Percentiles rank a stretch among this genome's conserved stretches.
phyloP scores from a whole-genome alignment of 108 stramenopile species.

The Thalassiosira profunda region DNA sequence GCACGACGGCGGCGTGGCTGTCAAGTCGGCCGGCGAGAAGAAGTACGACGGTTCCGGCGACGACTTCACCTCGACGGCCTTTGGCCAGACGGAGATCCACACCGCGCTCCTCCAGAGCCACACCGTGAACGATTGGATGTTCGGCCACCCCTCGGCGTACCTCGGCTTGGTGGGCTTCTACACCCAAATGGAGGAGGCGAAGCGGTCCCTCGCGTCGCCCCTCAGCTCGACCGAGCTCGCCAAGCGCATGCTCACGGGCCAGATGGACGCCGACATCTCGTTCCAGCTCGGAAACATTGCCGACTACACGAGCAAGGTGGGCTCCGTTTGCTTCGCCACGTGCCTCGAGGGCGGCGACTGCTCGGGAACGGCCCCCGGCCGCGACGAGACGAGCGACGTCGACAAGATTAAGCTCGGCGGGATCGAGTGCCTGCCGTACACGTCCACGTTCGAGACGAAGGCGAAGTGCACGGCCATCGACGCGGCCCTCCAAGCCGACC shows the following conservation, averaged over 20 bases:
- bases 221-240: conserved; percentile 26
- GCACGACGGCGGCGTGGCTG: conserved; percentile 49
- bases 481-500: conserved; percentile 27
- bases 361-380: conserved; percentile 41
- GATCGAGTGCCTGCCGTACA: conserved; percentile 56
- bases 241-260: conserved; percentile 47
- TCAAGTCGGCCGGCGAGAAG: conserved; percentile 56
- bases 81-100: conserved; percentile 38
- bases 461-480: conserved; percentile 41
- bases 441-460: conserved; percentile 46
- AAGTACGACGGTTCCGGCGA: conserved; percentile 53
- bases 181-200: conserved; percentile 32
- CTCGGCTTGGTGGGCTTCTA: conserved; percentile 41
- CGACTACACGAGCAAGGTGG: conserved; percentile 48
- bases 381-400: conserved; percentile 43
- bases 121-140: conserved; percentile 52
- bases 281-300: conserved; percentile 51
- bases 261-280: conserved; percentile 36
- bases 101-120: conserved; percentile 54
- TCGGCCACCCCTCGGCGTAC: conserved; percentile 56
- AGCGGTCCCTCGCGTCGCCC: conserved; percentile 17
- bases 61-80: conserved; percentile 32
- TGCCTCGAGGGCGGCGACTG: conserved; percentile 30
- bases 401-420: conserved; percentile 56
- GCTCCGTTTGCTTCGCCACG: conserved; percentile 39